Evolutionary conservation across 345 rosid genomes (phyloP), one percentile per base, ranked within the genome.

Genomic region (Eucalyptus sp.): DNA sequence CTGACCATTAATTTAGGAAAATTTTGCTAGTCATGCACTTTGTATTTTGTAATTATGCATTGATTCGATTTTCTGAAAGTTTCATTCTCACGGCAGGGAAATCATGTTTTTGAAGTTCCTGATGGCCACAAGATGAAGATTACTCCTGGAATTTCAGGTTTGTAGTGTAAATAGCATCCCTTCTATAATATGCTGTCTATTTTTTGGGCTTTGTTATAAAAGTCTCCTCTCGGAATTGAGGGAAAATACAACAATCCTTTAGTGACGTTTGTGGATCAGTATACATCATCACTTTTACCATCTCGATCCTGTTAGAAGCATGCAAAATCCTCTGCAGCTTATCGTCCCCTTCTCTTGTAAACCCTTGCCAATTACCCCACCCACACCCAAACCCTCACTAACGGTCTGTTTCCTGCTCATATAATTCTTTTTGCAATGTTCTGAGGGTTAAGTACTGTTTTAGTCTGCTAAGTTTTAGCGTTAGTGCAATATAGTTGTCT

Each of bases 81-180:
- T 33, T 68, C 50, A 58, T 87, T 58, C 88, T 31, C 66, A 85
- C 83, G 52, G 56, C 96, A 96, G 99, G 99, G 99, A 88, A 93
- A 95, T 94, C 97, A 94, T 91, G 93, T 91, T 68, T 97, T 94
- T 92, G 98, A 96, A 93, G 99, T 97, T 89, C 99, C 98, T 6
- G 94, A 95, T 91, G 96, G 97, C 88, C 93, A 95, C 89, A 94
- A 85, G 92, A 71, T 97, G 94, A 95, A 92, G 93, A 92, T 96
- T 87, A 93, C 94, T 52, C 89, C 91, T 79, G 97, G 96, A 91
- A 84, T 89, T 86, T 80, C 95, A 93, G 99, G 99, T 97, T 62
- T 43, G 29, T 58, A 37, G 22, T 24, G 43, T 90, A 86, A 43
- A 83, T 88, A 24, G 58, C 22, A 31, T 89, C 22, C 31, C 56